Evolutionary conservation across 768 basidiomycete genomes (phyloP), one percentile per base, ranked within the genome.

Genomic region (Leccinellum luteum): DNA sequence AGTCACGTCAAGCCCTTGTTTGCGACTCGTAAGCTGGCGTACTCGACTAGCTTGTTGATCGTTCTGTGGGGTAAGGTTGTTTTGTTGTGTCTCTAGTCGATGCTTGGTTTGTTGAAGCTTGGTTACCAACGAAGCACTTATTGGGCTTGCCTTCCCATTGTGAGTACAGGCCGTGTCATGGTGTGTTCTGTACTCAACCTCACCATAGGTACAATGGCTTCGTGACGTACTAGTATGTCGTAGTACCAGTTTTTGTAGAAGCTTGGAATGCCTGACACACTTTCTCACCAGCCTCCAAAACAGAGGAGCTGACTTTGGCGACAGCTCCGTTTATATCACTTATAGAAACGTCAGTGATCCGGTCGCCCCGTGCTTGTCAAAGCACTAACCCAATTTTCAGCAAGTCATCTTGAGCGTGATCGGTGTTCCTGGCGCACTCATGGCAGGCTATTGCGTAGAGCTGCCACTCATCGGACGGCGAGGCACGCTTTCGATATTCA

Each of bases 121-220:
- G 45, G 14, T 31, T 32, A 6, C 23, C 62, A 10, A 60, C 60
- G 21, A 27, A 89, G 88, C 83, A 2, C 75, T 91, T 44, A 91
- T 92, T 57, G 90, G 89, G 7, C 78, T 91, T 14, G 89, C 89
- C 3, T 90, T 86, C 61, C 87, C 89, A 15, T 70, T 91, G 75
- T 85, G 60, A 69, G 78, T 68, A 3, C 27, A 32, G 3, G 21
- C 34, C 34, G 12, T 6, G 43, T 19, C 9, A 1, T 27, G 21
- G n/a, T 28, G 3, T 48, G 12, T 14, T 48, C 7, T 6, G 4
- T 58, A 12, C 48, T 65, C 17, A 52, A 8, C 19, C n/a, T 52
- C 23, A 3, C 21, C 19, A 14, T 48, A 79, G 79, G 35, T 80
- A 83, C 62, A 80, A 83, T 66, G 76, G 74, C 52, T 81, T 81